phyloP scores from a whole-genome alignment of 306 rosid genomes.

The Hippophae gyantsensis region DNA sequence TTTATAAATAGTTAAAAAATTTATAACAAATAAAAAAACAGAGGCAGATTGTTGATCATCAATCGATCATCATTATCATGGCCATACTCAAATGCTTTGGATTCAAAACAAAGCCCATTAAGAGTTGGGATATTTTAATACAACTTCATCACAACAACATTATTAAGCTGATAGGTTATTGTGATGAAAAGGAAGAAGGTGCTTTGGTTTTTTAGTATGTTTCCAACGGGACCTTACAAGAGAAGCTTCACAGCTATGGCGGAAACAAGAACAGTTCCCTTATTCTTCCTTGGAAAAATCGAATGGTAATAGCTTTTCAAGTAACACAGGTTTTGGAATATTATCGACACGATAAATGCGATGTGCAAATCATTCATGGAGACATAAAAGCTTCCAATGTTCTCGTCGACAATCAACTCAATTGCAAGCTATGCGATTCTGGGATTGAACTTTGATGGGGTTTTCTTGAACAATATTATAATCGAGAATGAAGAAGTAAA shows the following conservation, averaged over 20 bases:
- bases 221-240: slow-evolving; percentile 35
- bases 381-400: slow-evolving; percentile 42
- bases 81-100: not conserved
- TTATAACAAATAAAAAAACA: too few relatives aligned
- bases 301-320: slow-evolving; percentile 32
- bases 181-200: slow-evolving; percentile 29
- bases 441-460: slow-evolving; percentile 36
- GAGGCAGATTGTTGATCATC: too few relatives aligned
- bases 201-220: slow-evolving; percentile 37
- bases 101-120: not conserved
- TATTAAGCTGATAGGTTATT: slow-evolving; percentile 31
- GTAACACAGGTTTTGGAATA: slow-evolving; percentile 31
- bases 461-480: slow-evolving; percentile 27
- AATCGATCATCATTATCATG: not conserved
- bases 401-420: slow-evolving; percentile 27
- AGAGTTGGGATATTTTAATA: slow-evolving; percentile 30
- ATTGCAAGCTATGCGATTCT: slow-evolving; percentile 41
- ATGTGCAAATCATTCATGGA: slow-evolving; percentile 37
- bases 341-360: slow-evolving; percentile 31
- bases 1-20: too few relatives aligned
- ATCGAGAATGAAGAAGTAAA: not conserved
- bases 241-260: slow-evolving; percentile 27
- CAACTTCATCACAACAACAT: slow-evolving; percentile 27
- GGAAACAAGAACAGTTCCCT: not conserved
- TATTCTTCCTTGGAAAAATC: slow-evolving; percentile 31